phyloP scores from a whole-genome alignment of 177 flowering plant genomes.

The Vitis hybrid region DNA sequence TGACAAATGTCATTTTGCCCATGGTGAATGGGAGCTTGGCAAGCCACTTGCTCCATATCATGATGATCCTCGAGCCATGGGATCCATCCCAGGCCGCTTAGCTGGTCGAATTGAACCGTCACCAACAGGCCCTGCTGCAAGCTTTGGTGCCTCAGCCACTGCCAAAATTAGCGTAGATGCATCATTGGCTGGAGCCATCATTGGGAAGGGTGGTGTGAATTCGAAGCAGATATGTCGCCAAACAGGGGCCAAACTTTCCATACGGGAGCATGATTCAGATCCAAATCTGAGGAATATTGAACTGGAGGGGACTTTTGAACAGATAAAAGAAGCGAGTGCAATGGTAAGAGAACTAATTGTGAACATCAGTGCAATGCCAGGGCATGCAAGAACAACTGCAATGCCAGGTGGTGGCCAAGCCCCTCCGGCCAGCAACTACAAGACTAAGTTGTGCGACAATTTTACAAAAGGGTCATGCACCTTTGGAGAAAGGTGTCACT shows the following conservation, averaged over 20 bases:
- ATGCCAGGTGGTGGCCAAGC: constrained; percentile 19
- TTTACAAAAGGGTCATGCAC: constrained; percentile 79
- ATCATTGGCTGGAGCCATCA: constrained; percentile 81
- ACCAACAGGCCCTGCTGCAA: constrained; percentile 48
- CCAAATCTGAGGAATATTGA: constrained; percentile 76
- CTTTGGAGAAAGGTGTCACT: constrained; percentile 82
- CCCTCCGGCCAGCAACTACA: constrained; percentile 44
- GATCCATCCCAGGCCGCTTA: constrained; percentile 29
- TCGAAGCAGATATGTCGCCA: constrained; percentile 80
- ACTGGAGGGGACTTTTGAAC: constrained; percentile 83
- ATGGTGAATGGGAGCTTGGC: constrained; percentile 83
- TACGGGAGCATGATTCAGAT: constrained; percentile 78
- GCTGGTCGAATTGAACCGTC: constrained; percentile 45
- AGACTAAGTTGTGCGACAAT: constrained; percentile 83
- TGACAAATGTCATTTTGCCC: constrained; percentile 72
- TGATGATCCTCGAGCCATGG: constrained; percentile 56
- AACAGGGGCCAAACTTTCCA: constrained; percentile 78
- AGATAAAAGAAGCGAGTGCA: constrained; percentile 74
- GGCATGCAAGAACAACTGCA: constrained; percentile 17
- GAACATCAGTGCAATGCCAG: constrained; percentile 38
- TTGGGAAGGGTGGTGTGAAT: constrained; percentile 85
- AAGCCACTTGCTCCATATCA: constrained; percentile 37
- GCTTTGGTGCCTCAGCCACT: constrained; percentile 79
- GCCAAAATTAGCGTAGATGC: constrained; percentile 92
- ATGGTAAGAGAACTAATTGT: constrained; percentile 82